Base-by-base conservation (phyloP, 345 rosid species). In the Mallotus nudiflorus region DNA sequence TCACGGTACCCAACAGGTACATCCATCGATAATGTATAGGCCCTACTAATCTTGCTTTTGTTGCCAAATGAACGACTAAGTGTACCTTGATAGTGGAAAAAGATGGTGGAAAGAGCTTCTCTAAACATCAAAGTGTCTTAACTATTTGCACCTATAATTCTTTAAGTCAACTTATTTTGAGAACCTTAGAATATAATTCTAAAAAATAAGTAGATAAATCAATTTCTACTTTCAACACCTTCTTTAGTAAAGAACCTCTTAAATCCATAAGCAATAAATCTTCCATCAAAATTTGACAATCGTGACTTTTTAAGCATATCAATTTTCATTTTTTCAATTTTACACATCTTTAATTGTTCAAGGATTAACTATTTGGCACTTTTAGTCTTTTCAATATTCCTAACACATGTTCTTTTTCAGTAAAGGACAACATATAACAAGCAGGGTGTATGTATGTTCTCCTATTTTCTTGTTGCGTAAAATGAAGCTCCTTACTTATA, bases 81-180 rank as follows among this genome's bases (percentile, higher is more conserved):
- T 74, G 73, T 3, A 50, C 48, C 46, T 52, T 74, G 0, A 29
- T 25, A 15, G 46, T 16, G 16, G 69, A 68, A 22, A 74, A 61
- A 0, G 16, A 3, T 0, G 15, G 68, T 9, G 44, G 25, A 24
- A 25, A 75, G 11, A 33, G 49, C 37, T 13, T 24, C 13, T 52
- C 63, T 1, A 75, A 16, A 10, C 62, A 25, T 1, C 39, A 69
- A 2, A 62, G 20, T 1, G 42, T 62, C 6, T 19, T 0, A 4
- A 3, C 13, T 16, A 60, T 67, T 7, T 68, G 31, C 6, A 14
- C 12, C 37, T 71, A 29, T 16, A 53, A 40, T n/a, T 15, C 10
- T 5, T 71, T 44, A 9, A 62, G 5, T 6, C 27, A 27, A 39
- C n/a, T 51, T 25, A 35, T 13, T 24, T 6, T 52, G 3, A 63